Percentiles rank a stretch among this genome's conserved stretches.
Evolutionary conservation across 1,284 basidiomycete species (phyloP).

Genomic region (Melampsora larici-populina): DNA sequence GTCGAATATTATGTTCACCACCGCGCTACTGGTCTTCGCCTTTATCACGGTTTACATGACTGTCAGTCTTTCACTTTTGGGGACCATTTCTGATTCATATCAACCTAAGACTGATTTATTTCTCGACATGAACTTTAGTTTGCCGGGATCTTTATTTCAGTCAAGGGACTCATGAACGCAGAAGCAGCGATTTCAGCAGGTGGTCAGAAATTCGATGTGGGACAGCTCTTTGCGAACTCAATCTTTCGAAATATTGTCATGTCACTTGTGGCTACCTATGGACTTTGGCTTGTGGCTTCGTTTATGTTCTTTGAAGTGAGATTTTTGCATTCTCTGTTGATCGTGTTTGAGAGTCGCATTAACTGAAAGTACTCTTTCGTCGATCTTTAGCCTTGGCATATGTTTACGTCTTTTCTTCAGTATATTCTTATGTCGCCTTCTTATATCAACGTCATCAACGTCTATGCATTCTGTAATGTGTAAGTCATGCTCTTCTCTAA

Average conservation of each 20-base stretch:
- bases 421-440: constrained; percentile 79
- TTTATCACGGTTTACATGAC: constrained; percentile 90
- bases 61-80: constrained; percentile 57
- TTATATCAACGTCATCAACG: constrained; percentile 77
- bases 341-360: constrained; percentile 50
- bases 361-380: constrained; percentile 62
- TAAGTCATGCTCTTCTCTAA: constrained; percentile 60
- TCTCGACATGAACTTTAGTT: not conserved
- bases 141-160: constrained; percentile 18
- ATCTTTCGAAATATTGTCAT: constrained; percentile 74
- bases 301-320: too few relatives aligned
- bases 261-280: constrained; percentile 82
- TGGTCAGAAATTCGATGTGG: constrained; percentile 5
- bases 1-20: constrained; percentile 73
- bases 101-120: not conserved
- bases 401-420: constrained; percentile 93
- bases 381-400: constrained; percentile 93
- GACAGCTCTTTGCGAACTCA: constrained; percentile 58
- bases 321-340: not conserved
- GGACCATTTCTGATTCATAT: not conserved
- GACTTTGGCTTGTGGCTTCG: constrained; percentile 52
- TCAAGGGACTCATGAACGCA: constrained; percentile 10
- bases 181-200: constrained; percentile 13
- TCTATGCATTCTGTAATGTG: constrained; percentile 60
- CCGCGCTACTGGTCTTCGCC: constrained; percentile 76